Percentiles rank a stretch among this genome's conserved stretches.
These are phyloP conservation scores for Dioscorea alata DNA, from an alignment of 106 monocot species.

Conservation along the genomic window DNA sequence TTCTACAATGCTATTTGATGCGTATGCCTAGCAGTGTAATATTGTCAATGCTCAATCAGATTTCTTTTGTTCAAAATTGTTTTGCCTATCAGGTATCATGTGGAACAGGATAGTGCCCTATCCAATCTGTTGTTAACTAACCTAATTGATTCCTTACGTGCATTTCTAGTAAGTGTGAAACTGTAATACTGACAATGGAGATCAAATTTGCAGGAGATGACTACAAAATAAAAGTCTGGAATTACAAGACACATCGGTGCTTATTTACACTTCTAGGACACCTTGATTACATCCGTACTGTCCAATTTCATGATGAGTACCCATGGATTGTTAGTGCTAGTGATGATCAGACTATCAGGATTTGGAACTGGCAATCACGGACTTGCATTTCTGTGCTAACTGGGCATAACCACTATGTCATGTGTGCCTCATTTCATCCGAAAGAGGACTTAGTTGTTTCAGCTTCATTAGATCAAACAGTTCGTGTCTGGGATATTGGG, in stretches of 20 bases:
- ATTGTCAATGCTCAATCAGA: too few species aligned
- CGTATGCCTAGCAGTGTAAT: too few species aligned
- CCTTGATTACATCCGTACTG: conserved; percentile 89
- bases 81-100: too few species aligned
- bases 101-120: too few species aligned
- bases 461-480: conserved; percentile 86
- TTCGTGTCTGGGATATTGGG: conserved; percentile 90
- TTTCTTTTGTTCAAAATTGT: too few species aligned
- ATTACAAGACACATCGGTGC: conserved; percentile 77
- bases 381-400: conserved; percentile 85
- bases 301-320: conserved; percentile 82
- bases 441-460: conserved; percentile 89
- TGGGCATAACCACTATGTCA: conserved; percentile 89
- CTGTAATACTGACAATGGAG: background rate
- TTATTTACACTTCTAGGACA: conserved; percentile 85
- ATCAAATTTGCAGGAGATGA: conserved; percentile 66
- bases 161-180: too few species aligned
- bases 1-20: too few species aligned
- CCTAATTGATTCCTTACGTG: too few species aligned
- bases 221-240: conserved; percentile 95
- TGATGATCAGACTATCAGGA: conserved; percentile 88
- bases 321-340: conserved; percentile 92
- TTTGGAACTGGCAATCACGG: conserved; percentile 94
- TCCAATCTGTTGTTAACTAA: too few species aligned
- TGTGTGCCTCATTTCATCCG: conserved; percentile 93